Base-by-base conservation (phyloP, 2,329 filamentous ascomycete species). In the Neonectria coccinea region DNA sequence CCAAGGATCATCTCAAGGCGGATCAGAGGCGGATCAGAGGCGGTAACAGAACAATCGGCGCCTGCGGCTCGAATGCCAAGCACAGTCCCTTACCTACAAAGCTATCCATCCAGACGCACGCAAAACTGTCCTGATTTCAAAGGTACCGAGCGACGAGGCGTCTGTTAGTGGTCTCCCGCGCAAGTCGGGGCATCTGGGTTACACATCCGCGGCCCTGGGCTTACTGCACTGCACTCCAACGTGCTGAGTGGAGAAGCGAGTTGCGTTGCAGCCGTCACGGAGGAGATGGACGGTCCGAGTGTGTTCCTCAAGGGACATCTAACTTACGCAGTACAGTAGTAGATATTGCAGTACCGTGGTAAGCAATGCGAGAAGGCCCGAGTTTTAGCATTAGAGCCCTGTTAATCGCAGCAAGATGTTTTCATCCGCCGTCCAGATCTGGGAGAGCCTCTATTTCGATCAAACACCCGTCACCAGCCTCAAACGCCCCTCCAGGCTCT, bases 191-290 rank as follows among this genome's bases (percentile, higher is more conserved):
- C 60, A 54, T 50, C 47, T 50, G 41, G 60, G 54, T 41, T 54
- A n/a, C 55, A 33, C 27, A 41, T 41, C 54, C 59, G 18, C 31
- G 41, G 60, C 31, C 48, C 51, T 56, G 54, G 54, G 29, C 48
- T 47, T 47, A 39, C 50, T 59, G 56, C 61, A 39, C 50, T 59
- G 56, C 61, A 64, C 50, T 63, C 61, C 55, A 63, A 51, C 55
- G 50, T 58, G 50, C 56, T 47, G 55, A 58, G 56, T 63, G 61
- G 55, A 48, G 42, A 48, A 50, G 36, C 25, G 31, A 63, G 36
- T 39, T 39, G 39, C 16, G 44, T 45, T 44, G 44, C 33, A 56
- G 18, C 45, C 31, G 16, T 50, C 25, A 54, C 47, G 29, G 25
- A 25, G 50, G 47, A 44, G 50, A 52, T 31, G 47, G 25, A 25